Percentiles rank a stretch among this genome's conserved stretches.
These are phyloP conservation scores for Chlorella sp. DNA, from an alignment of 139 green algal genomes.

Conservation along the genomic window DNA sequence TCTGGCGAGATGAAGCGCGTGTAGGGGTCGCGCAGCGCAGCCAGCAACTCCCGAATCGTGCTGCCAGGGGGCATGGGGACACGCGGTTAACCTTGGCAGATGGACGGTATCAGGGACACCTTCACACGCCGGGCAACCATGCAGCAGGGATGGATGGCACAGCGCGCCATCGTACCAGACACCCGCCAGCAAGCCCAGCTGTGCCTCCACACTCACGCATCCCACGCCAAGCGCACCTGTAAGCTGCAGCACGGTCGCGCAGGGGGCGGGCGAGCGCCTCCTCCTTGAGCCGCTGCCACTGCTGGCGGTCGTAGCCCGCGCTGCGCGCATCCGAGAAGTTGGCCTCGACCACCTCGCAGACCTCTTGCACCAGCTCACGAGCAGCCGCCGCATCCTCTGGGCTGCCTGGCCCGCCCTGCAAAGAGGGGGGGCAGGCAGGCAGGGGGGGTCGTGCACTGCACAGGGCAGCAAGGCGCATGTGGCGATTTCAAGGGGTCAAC, in stretches of 20 bases:
- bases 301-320: conserved; percentile 56
- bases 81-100: no score
- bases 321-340: conserved; percentile 80
- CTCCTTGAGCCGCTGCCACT: conserved; percentile 53
- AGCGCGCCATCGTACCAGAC: no score
- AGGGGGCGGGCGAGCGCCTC: conserved; percentile 36
- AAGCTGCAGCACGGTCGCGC: conserved; percentile 12
- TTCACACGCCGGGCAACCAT: no score
- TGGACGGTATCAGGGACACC: no score
- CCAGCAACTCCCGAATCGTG: conserved; percentile 40
- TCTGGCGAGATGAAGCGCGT: conserved; percentile 83
- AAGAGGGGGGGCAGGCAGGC: not conserved
- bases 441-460: not conserved
- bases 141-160: no score
- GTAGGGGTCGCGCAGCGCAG: conserved; percentile 86
- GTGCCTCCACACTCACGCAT: not conserved
- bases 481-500: not conserved
- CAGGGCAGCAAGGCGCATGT: no score
- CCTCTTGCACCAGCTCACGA: conserved; percentile 8
- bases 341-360: conserved; percentile 75
- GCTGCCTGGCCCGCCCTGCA: not conserved
- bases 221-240: conserved; percentile 21
- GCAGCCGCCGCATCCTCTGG: not conserved
- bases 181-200: not conserved
- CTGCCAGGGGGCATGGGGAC: not conserved